Percentiles rank a stretch among this genome's conserved stretches.
Conservation (phyloP, 176 grass and related monocot genomes). For the Oryza australiensis region DNA sequence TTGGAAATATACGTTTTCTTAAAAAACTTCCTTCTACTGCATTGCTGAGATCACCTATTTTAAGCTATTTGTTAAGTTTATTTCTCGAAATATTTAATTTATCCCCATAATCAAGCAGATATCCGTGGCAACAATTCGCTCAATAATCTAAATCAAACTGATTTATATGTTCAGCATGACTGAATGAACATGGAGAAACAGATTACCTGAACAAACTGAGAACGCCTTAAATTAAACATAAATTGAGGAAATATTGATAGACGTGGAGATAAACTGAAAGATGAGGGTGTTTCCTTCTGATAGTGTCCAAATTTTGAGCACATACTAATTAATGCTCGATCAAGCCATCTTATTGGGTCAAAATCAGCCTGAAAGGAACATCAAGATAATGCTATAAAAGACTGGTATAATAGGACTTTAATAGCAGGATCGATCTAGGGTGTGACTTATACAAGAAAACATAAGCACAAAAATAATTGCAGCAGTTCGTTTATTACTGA, state of each 20-base stretch:
- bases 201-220: conserved; percentile 92
- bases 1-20: too few species aligned
- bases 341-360: conserved; percentile 96
- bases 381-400: conserved; percentile 27
- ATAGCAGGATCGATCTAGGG: conserved; percentile 1
- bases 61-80: too few species aligned
- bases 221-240: conserved; percentile 89
- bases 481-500: conserved; percentile 23
- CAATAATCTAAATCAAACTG: too few species aligned
- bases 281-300: conserved; percentile 84
- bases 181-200: conserved; percentile 8
- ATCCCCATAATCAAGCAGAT: too few species aligned
- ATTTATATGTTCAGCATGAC: conserved; percentile 3
- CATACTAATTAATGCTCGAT: conserved; percentile 74
- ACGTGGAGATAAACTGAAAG: conserved; percentile 86
- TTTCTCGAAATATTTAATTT: too few species aligned
- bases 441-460: conserved; percentile 2
- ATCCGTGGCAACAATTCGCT: too few species aligned
- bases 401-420: conserved; percentile 18
- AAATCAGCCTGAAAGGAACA: conserved; percentile 71
- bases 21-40: too few species aligned
- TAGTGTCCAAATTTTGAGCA: conserved; percentile 96
- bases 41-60: too few species aligned
- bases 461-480: conserved; percentile 18
- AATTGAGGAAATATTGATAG: conserved; percentile 93